Evolutionary conservation across 352 stramenopile species (phyloP).

Genomic region (Saprolegnia parasitica): DNA sequence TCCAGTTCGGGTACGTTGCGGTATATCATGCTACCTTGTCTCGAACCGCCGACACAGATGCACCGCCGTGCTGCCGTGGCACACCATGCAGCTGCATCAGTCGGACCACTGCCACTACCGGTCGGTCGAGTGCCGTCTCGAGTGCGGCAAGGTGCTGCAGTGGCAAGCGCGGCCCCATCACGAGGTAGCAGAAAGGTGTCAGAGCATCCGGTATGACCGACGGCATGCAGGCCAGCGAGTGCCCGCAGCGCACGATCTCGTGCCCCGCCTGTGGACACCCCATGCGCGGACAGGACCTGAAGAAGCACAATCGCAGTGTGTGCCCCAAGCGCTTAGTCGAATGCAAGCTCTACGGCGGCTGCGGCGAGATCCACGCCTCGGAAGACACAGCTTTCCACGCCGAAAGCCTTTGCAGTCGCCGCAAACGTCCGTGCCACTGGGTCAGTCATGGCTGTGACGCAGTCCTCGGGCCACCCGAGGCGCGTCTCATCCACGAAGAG

Average conservation of each 20-base stretch:
- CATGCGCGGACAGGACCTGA: slow-evolving; percentile 43
- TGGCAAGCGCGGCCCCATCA: slow-evolving; percentile 49
- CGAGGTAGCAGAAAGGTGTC: slow-evolving; percentile 34
- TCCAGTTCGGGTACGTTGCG: slow-evolving; percentile 46
- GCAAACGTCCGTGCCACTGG: slow-evolving; percentile 54
- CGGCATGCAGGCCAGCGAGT: slow-evolving; percentile 33
- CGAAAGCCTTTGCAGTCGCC: slow-evolving; percentile 41
- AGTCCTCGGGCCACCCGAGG: slow-evolving; percentile 36
- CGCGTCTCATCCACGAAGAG: slow-evolving; percentile 50
- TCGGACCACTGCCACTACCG: slow-evolving; percentile 58
- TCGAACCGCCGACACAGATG: slow-evolving; percentile 2
- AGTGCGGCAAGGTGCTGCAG: slow-evolving; percentile 40
- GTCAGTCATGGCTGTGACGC: slow-evolving; percentile 41
- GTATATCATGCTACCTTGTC: neutral
- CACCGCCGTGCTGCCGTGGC: slow-evolving; percentile 35
- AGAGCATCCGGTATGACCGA: neutral
- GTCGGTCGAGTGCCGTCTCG: slow-evolving; percentile 41
- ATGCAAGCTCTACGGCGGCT: slow-evolving; percentile 42
- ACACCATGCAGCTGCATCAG: slow-evolving; percentile 40
- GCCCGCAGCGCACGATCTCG: slow-evolving; percentile 40
- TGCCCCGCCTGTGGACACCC: slow-evolving; percentile 41
- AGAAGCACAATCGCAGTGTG: slow-evolving; percentile 37
- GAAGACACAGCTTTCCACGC: slow-evolving; percentile 66
- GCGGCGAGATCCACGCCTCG: slow-evolving; percentile 38
- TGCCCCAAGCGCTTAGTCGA: slow-evolving; percentile 53